A percentile compares a stretch with the other conserved stretches of the same genome.
Conservation (phyloP, 2,329 filamentous ascomycete genomes). For the Fusarium fracticaudum region DNA sequence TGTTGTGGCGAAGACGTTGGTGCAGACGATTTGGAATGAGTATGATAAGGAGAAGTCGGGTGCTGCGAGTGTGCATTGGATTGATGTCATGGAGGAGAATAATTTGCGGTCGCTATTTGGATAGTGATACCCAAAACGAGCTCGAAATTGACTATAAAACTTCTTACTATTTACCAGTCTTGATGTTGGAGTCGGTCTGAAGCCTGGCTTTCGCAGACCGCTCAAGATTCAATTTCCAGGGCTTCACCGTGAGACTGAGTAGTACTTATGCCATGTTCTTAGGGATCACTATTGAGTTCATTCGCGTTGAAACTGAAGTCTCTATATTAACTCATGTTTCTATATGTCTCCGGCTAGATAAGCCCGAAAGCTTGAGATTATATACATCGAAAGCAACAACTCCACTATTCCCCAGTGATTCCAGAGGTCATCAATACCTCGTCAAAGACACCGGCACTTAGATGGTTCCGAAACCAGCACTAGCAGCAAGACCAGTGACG, state of each 20-base stretch:
- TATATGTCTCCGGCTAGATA: neutral
- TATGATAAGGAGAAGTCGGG: constrained; percentile 25
- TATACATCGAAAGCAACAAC: constrained; percentile 4
- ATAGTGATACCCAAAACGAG: neutral
- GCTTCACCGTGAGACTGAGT: accelerated
- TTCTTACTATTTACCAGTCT: no score
- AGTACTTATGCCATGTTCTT: accelerated
- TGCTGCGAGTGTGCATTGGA: constrained; percentile 26
- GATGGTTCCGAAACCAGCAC: constrained; percentile 58
- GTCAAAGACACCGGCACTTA: constrained; percentile 23
- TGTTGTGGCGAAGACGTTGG: constrained; percentile 22
- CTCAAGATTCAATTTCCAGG: neutral
- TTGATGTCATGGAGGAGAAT: constrained; percentile 37
- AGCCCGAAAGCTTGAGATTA: neutral
- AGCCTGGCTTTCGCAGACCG: neutral
- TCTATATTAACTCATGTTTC: constrained; percentile 5
- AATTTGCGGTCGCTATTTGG: constrained; percentile 37
- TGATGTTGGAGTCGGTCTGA: no score
- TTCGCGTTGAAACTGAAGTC: neutral
- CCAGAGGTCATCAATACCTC: neutral
- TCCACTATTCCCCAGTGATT: neutral
- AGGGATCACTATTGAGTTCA: no score
- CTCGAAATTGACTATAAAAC: neutral
- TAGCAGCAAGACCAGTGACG: constrained; percentile 49
- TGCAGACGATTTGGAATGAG: constrained; percentile 31